Base-by-base conservation (phyloP, 495 filamentous ascomycete species). In the Penicillium salamii region DNA sequence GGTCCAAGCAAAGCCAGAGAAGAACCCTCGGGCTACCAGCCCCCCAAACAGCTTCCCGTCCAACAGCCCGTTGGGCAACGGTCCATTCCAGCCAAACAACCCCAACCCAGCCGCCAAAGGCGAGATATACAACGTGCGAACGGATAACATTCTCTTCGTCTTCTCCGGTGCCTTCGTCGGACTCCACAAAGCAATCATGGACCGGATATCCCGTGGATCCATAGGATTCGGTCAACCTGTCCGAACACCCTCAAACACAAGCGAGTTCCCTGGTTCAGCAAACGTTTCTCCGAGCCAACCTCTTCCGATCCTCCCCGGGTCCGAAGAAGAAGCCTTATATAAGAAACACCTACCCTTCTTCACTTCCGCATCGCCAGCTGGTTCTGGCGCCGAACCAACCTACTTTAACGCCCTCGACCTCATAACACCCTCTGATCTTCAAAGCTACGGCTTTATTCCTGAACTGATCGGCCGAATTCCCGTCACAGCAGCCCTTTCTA, bases 81-180 rank as follows among this genome's bases (percentile, higher is more conserved):
- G 68, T 7, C 62, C 71, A 9, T 70, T 68, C 17, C 63, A 70
- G 19, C 61, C 72, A 11, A 64, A 70, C 18, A 64, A 62, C 15
- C 61, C 65, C n/a, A 64, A 56, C 19, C 61, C 71, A 55, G 61
- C 77, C 5, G 71, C 74, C 1, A 96, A 95, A 65, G 82, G 84
- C 7, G 93, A 97, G 61, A 81, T 88, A 12, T 97, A 87, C 70
- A 95, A 88, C 44, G 82, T 98, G 35, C 87, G 91, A 54, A 98
- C 93, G 0, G 89, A 91, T 49, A 96, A 96, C 55, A 98, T 98
- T 47, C 79, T 98, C 14, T 98, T 98, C 66, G 87, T 98, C 38
- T 96, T 90, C 67, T 91, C 91, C 12, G 93, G 93, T 13, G 93
- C 93, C 8, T 98, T 98, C 59, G 88, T 92, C 20, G 93, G 93